A percentile compares a stretch with the other conserved stretches of the same genome.
Conservation (phyloP, 202 grass and related monocot species). For the Carex arenaria region DNA sequence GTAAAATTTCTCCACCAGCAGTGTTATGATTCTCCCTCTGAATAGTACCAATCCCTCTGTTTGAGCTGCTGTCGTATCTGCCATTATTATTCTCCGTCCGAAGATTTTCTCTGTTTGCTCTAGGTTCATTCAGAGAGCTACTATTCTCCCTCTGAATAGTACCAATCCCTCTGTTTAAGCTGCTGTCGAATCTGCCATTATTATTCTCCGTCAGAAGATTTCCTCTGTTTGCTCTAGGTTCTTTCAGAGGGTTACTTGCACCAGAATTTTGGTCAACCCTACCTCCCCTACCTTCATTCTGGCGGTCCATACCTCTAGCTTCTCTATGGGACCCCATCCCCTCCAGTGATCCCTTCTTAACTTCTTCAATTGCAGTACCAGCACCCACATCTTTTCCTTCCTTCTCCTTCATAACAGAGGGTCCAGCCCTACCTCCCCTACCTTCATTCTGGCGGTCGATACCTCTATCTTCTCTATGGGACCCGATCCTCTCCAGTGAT, state of each 20-base stretch:
- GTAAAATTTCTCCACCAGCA: not conserved
- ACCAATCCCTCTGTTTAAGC: too few relatives aligned
- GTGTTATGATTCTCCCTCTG: constrained; percentile 9
- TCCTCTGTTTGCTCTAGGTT: constrained; percentile 1
- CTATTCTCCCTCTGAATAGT: not conserved
- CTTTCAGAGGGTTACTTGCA: not conserved
- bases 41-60: not conserved
- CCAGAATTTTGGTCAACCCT: not conserved
- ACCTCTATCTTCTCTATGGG: not conserved
- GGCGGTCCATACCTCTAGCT: not conserved
- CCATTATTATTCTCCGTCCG: not conserved
- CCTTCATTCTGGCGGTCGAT: too few relatives aligned
- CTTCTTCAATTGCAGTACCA: not conserved
- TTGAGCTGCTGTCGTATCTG: not conserved
- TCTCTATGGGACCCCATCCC: not conserved
- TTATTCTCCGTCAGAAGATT: not conserved
- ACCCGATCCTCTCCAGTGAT: not conserved
- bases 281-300: not conserved
- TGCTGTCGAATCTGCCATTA: not conserved
- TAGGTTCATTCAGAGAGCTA: not conserved
- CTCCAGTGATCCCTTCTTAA: not conserved
- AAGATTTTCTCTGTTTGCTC: not conserved
- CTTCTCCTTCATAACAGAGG: too few relatives aligned
- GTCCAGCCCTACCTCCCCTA: too few relatives aligned
- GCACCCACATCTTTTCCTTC: too few relatives aligned